Evolutionary conservation across 768 basidiomycete genomes (phyloP).

Genomic region (Boletus tylopilopsis): DNA sequence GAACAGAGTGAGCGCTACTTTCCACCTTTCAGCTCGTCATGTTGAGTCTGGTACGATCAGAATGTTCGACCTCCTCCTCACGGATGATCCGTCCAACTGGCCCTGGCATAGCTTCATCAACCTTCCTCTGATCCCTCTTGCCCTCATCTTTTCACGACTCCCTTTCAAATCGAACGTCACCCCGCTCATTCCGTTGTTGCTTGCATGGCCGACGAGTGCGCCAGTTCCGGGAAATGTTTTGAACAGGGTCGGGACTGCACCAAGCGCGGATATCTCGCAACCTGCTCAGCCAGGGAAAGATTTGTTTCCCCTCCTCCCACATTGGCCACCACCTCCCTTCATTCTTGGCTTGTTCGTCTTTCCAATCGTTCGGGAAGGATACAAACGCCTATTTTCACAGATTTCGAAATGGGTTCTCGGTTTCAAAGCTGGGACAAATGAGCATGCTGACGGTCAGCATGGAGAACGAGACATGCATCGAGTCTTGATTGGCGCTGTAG

Average conservation of each 20-base stretch:
- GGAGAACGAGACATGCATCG: constrained; percentile 21
- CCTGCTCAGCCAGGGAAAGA: constrained; percentile 5
- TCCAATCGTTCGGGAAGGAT: constrained; percentile 44
- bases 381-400: constrained; percentile 38
- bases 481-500: constrained; percentile 18
- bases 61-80: constrained; percentile 62
- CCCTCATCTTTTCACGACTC: constrained; percentile 61
- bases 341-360: constrained; percentile 51
- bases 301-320: constrained; percentile 28
- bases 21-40: neutral
- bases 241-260: neutral
- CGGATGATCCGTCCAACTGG: constrained; percentile 70
- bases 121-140: constrained; percentile 66
- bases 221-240: constrained; percentile 14
- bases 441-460: constrained; percentile 12
- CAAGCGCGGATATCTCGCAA: neutral
- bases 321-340: constrained; percentile 62
- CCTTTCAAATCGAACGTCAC: constrained; percentile 31
- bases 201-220: constrained; percentile 29
- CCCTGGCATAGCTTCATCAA: constrained; percentile 73
- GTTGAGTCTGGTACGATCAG: constrained; percentile 25
- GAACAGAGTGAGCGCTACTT: constrained; percentile 49
- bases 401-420: constrained; percentile 46
- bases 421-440: constrained; percentile 13
- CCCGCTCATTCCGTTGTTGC: constrained; percentile 21